These are phyloP conservation scores for Termitomyces sp. DNA, from an alignment of 768 basidiomycete genomes.

Conservation along the genomic window DNA sequence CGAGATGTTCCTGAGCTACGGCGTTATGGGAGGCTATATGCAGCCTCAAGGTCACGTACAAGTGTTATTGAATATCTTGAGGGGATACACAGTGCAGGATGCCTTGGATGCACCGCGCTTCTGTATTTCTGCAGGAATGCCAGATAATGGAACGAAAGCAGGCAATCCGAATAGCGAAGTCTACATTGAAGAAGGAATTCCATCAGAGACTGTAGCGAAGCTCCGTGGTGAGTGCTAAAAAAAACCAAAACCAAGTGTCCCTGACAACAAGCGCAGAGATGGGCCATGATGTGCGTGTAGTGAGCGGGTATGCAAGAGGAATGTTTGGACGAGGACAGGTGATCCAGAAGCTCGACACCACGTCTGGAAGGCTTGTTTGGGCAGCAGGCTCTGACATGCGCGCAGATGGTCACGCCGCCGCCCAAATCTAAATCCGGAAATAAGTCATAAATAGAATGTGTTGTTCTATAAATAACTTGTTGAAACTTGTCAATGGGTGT, in stretches of 20 bases:
- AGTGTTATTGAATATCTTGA: conserved; percentile 83
- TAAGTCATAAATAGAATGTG: neutral
- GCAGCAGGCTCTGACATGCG: conserved; percentile 90
- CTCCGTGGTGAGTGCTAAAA: conserved; percentile 50
- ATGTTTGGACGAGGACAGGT: conserved; percentile 85
- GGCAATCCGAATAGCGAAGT: conserved; percentile 79
- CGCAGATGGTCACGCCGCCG: conserved; percentile 82
- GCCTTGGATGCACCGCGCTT: conserved; percentile 94
- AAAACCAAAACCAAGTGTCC: neutral
- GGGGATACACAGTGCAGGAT: conserved; percentile 83
- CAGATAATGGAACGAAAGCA: conserved; percentile 48
- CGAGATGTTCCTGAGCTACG: conserved; percentile 84
- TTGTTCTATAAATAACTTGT: conserved; percentile 2
- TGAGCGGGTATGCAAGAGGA: conserved; percentile 52
- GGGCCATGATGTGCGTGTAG: conserved; percentile 78
- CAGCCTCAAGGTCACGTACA: conserved; percentile 98
- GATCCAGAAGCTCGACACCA: conserved; percentile 72
- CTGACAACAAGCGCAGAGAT: conserved; percentile 46
- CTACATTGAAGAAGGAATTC: conserved; percentile 83
- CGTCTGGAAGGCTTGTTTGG: conserved; percentile 77
- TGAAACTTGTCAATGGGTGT: conserved; percentile 5
- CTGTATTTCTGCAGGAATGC: conserved; percentile 85
- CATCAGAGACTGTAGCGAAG: conserved; percentile 51
- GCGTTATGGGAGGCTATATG: conserved; percentile 93
- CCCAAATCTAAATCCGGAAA: conserved; percentile 58